Conservation (phyloP, 106 monocot genomes). For the Dendrobium nobile region DNA sequence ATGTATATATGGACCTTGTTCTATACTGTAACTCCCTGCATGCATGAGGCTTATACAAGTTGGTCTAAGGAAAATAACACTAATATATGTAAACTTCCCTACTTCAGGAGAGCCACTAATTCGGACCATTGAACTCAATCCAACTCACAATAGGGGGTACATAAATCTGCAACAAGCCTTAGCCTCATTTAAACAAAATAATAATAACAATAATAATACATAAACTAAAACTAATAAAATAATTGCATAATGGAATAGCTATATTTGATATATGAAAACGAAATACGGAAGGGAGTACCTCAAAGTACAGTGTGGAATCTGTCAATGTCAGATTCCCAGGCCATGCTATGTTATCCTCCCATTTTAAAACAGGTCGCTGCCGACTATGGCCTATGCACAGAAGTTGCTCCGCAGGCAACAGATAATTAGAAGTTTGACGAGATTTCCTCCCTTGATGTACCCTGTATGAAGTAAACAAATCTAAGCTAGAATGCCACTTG, state of each 20-base stretch:
- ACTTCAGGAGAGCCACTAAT: too few relatives aligned
- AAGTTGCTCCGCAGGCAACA: constrained; percentile 55
- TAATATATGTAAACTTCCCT: too few relatives aligned
- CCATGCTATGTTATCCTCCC: constrained; percentile 89
- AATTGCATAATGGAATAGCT: neutral
- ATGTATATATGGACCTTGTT: too few relatives aligned
- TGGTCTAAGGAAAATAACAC: too few relatives aligned
- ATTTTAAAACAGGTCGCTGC: constrained; percentile 87
- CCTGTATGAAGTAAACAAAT: constrained; percentile 28
- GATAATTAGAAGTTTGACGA: constrained; percentile 29
- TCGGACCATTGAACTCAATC: too few relatives aligned
- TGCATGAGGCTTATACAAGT: too few relatives aligned
- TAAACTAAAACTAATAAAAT: neutral
- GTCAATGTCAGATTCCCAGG: constrained; percentile 90
- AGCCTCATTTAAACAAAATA: neutral
- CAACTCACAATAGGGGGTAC: too few relatives aligned
- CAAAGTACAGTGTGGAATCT: constrained; percentile 83
- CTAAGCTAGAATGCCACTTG: neutral
- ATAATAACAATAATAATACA: too few relatives aligned
- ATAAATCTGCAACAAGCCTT: too few relatives aligned
- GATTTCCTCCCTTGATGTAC: constrained; percentile 79
- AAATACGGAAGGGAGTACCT: constrained; percentile 28
- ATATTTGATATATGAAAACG: neutral
- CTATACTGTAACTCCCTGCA: too few relatives aligned
- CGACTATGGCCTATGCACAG: constrained; percentile 74